Evolutionary conservation across 164 flowering plant species (phyloP).

Genomic region (Buxus sempervirens): DNA sequence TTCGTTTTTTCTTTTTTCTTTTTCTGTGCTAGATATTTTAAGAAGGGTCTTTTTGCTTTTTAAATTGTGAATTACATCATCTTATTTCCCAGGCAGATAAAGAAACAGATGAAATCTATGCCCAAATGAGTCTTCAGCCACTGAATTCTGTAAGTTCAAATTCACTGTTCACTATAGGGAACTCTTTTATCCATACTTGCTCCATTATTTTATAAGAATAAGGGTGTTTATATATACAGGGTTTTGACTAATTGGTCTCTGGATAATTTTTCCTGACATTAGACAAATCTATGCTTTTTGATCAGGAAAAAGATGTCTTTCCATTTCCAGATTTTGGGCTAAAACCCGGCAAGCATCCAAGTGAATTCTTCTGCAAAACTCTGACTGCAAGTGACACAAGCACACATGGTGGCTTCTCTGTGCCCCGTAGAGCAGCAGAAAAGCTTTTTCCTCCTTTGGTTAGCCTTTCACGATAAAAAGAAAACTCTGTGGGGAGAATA

Average conservation of each 20-base stretch:
- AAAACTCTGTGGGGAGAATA: neutral
- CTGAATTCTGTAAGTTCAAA: slow-evolving; percentile 71
- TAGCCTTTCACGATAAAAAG: slow-evolving; percentile 14
- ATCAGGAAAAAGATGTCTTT: slow-evolving; percentile 80
- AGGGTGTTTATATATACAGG: neutral
- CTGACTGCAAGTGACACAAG: slow-evolving; percentile 99
- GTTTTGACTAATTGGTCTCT: neutral
- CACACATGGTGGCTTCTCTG: slow-evolving; percentile 99
- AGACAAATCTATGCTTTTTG: neutral
- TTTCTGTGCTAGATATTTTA: neutral
- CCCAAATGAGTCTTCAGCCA: slow-evolving; percentile 98
- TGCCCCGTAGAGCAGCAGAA: slow-evolving; percentile 98
- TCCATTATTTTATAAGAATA: no score
- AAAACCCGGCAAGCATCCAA: slow-evolving; percentile 79
- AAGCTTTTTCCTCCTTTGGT: slow-evolving; percentile 94
- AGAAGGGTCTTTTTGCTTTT: neutral
- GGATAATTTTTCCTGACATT: neutral
- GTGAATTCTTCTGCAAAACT: slow-evolving; percentile 95
- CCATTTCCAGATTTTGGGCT: slow-evolving; percentile 71
- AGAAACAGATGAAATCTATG: slow-evolving; percentile 95
- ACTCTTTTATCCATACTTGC: neutral
- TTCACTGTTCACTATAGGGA: neutral
- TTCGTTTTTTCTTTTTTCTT: neutral
- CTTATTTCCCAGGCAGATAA: slow-evolving; percentile 67
- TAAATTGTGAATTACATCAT: slow-evolving; percentile 1